Base-by-base conservation (phyloP, 176 grass and related monocot species). In the Hyparrhenia diplandra region DNA sequence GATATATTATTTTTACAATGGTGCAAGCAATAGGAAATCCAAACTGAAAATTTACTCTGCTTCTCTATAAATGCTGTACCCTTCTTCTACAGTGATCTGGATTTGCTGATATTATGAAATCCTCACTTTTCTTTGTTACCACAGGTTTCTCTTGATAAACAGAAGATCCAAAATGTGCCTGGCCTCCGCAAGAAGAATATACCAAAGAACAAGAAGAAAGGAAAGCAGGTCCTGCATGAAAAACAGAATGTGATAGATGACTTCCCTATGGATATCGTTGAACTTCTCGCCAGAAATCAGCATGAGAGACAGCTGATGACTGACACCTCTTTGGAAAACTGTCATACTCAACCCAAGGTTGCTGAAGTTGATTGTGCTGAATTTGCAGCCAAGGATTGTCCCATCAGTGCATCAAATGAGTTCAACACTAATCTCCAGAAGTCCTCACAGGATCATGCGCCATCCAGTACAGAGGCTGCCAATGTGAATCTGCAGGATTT, bases 201-300 rank as follows among this genome's bases (percentile, higher is more conserved):
- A 60, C 24, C 62, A 12, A 83, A 77, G 64, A 87, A 88, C 37
- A 81, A 52, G 70, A 83, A 85, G 88, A 87, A 71, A 24, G 18
- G 78, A 25, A 84, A 65, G 35, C 61, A 69, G 27, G 60, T n/a
- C n/a, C n/a, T 81, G 21, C 74, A 46, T 47, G 74, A 80, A 72
- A 81, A 87, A 76, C 60, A 75, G 20, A 39, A 31, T 77, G 66
- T 62, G 45, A 86, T 84, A 12, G 89, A 91, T 87, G 97, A 87
- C 69, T 84, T 95, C 74, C 92, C 96, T 36, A 96, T 99, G 93
- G 97, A 93, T 31, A 85, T 99, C 66, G 90, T 92, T 74, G 93
- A 99, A 93, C 83, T 99, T 47, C 84, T 99, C 30, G 85, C 77
- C 13, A 91, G 83, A 88, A 91, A 76, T 70, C 90, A 85, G 47